Percentiles rank a stretch among this genome's conserved stretches.
phyloP scores from a whole-genome alignment of 179 eudicot species.

The Amaranthus tricolor region DNA sequence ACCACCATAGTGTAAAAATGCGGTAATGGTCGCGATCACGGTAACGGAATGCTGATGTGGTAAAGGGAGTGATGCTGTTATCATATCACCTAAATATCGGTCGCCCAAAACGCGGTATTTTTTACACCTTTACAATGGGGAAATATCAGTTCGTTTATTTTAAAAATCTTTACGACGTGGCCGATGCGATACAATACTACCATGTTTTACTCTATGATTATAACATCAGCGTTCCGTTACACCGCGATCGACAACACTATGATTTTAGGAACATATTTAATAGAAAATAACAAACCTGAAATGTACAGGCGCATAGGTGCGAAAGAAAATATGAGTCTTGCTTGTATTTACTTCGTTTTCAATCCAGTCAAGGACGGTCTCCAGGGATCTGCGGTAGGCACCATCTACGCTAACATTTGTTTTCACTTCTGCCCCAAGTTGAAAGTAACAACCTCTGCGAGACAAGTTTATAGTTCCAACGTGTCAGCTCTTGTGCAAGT shows the following conservation, averaged over 20 bases:
- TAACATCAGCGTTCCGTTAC: no score
- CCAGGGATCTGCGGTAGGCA: constrained; percentile 61
- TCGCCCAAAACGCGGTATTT: no score
- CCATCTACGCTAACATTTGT: constrained; percentile 57
- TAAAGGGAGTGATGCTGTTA: no score
- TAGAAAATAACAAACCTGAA: constrained; percentile 56
- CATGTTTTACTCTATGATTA: no score
- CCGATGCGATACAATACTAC: no score
- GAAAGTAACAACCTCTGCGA: constrained; percentile 81
- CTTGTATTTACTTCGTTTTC: constrained; percentile 51
- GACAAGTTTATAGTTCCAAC: background rate
- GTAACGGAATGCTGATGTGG: no score
- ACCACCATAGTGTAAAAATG: no score
- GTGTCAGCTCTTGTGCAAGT: background rate
- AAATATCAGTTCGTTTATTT: no score
- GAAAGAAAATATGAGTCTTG: constrained; percentile 70
- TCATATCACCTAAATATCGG: no score
- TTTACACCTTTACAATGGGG: no score
- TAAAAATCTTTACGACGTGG: no score
- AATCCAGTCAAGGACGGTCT: constrained; percentile 64
- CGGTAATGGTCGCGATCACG: no score
- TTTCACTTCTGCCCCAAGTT: constrained; percentile 59
- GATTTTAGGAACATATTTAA: background rate
- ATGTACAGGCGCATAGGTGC: constrained; percentile 86
- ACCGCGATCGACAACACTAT: background rate